Evolutionary conservation across 495 filamentous ascomycete genomes (phyloP).

Genomic region (Penicillium parvum): DNA sequence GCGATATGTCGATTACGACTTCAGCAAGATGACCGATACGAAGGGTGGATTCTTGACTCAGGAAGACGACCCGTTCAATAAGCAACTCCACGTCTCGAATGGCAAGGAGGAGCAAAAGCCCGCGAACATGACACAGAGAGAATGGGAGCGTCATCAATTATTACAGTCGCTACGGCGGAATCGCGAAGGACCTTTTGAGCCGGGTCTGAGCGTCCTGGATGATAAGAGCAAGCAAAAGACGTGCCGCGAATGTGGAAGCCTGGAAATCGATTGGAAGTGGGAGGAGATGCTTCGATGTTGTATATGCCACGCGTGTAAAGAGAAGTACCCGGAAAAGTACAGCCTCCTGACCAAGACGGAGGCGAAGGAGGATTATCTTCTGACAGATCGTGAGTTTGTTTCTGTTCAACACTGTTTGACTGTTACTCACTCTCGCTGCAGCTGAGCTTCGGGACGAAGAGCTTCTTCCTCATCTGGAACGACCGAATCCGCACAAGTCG

Average conservation of each 20-base stretch:
- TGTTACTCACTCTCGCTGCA: slow-evolving; percentile 25
- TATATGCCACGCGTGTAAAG: slow-evolving; percentile 77
- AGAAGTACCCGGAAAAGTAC: slow-evolving; percentile 86
- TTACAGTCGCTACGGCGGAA: slow-evolving; percentile 62
- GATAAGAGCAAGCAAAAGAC: slow-evolving; percentile 58
- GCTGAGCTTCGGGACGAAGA: slow-evolving; percentile 82
- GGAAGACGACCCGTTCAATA: slow-evolving; percentile 88
- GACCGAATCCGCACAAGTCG: slow-evolving; percentile 90
- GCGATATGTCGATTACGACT: slow-evolving; percentile 95
- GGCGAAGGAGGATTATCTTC: slow-evolving; percentile 86
- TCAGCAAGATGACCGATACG: slow-evolving; percentile 95
- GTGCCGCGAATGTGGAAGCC: slow-evolving; percentile 74
- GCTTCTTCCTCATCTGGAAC: slow-evolving; percentile 78
- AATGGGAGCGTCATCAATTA: slow-evolving; percentile 84
- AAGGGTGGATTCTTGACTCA: slow-evolving; percentile 87
- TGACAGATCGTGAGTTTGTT: slow-evolving; percentile 76
- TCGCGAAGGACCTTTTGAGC: slow-evolving; percentile 81
- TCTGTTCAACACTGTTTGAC: neutral
- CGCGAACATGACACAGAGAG: slow-evolving; percentile 80
- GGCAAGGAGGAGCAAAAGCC: slow-evolving; percentile 63
- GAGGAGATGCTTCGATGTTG: slow-evolving; percentile 68
- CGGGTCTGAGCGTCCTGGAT: slow-evolving; percentile 67
- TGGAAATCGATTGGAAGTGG: slow-evolving; percentile 96
- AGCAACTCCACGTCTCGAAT: slow-evolving; percentile 57
- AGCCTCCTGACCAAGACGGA: slow-evolving; percentile 95